Evolutionary conservation across 2,329 filamentous ascomycete genomes (phyloP), one percentile per base, ranked within the genome.

Genomic region (Aureobasidium sp.): DNA sequence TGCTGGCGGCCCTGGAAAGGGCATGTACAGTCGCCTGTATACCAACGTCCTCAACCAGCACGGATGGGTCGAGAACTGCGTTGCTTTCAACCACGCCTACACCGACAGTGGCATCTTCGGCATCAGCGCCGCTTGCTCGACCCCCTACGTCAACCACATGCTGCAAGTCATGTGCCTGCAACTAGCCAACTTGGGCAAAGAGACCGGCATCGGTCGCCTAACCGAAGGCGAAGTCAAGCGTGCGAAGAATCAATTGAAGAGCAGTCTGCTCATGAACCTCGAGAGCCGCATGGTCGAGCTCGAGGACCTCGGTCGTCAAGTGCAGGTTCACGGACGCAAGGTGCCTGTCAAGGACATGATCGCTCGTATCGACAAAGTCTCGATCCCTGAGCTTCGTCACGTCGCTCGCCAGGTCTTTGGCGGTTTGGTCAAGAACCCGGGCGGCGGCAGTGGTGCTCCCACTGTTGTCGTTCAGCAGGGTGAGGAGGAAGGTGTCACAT

Each of bases 11-110:
- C 93, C 93, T 4, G 93, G 93, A 50, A 98, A 98, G 75, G 93
- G 93, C 68, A 98, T 98, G 93, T 97, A 97, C 77, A 95, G 88
- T 32, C 86, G 93, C 11, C 81, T 98, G 7, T 98, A 96, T 77
- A 97, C 90, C 58, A 95, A 96, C 68, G 91, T 97, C 0, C 80
- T 98, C 48, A 98, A 98, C 75, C 90, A 97, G 72, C 85, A 95
- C 72, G 89, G 87, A 61, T 98, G 91, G 91, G 89, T 98, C 22
- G 93, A 98, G 73, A 90, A 84, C 56, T 97, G 93, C 72, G 79
- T 95, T 48, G 86, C 91, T 25, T 97, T 97, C 76, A 97, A 97
- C 77, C 90, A 97, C 76, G 88, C 87, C 41, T 98, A 98, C 78
- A 93, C 88, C 0, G 93, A 98, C 70, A 90, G 86, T 6, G 93